Conservation (phyloP, 1,139 yeast species). For the Casaregolazyma suthepensis region DNA sequence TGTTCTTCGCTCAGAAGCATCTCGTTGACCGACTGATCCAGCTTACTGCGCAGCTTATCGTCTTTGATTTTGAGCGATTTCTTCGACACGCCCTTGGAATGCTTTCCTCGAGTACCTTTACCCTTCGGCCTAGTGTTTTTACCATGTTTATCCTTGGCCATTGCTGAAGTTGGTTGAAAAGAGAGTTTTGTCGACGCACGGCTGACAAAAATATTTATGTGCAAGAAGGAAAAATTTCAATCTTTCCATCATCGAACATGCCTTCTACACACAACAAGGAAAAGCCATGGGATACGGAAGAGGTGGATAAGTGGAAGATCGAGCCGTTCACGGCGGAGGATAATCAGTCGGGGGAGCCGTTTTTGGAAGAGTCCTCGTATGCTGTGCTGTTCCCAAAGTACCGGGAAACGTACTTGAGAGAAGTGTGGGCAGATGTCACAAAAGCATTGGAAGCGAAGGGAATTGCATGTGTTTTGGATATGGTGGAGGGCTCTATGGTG, state of each 20-base stretch:
- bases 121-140: slow-evolving; percentile 16
- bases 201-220: slow-evolving; percentile 3
- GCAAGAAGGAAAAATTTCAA: background rate
- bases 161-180: slow-evolving; percentile 1
- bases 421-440: slow-evolving; percentile 92
- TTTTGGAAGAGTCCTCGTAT: slow-evolving; percentile 90
- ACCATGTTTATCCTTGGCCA: background rate
- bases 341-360: slow-evolving; percentile 76
- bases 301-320: slow-evolving; percentile 86
- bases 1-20: slow-evolving; percentile 2
- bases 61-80: slow-evolving; percentile 13
- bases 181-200: background rate
- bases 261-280: slow-evolving; percentile 89
- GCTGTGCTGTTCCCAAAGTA: slow-evolving; percentile 95
- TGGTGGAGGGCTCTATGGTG: slow-evolving; percentile 96
- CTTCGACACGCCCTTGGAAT: slow-evolving; percentile 1
- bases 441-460: slow-evolving; percentile 66
- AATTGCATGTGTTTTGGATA: slow-evolving; percentile 73
- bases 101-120: slow-evolving; percentile 8
- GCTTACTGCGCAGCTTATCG: slow-evolving; percentile 11
- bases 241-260: slow-evolving; percentile 41
- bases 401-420: slow-evolving; percentile 82
- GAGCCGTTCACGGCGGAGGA: slow-evolving; percentile 91
- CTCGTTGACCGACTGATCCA: slow-evolving; percentile 14
- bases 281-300: slow-evolving; percentile 97